These are phyloP conservation scores for Colletotrichum tanaceti DNA, from an alignment of 2,329 filamentous ascomycete genomes.

Conservation along the genomic window DNA sequence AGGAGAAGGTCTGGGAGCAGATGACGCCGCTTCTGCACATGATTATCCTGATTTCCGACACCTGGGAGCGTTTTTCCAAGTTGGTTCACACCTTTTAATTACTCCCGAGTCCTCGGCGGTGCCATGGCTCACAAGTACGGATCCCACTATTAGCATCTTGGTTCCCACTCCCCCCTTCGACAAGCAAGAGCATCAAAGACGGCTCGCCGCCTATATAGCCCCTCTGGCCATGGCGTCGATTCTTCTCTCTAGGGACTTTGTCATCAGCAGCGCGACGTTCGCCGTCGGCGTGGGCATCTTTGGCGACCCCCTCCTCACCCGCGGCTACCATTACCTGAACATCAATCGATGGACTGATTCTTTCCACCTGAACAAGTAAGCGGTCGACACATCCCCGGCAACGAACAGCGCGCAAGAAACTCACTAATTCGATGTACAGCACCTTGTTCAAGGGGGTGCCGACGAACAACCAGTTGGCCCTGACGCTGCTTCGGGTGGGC, in stretches of 20 bases:
- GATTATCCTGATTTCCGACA: constrained; percentile 43
- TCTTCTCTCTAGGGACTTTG: constrained; percentile 57
- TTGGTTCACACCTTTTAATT: too few species aligned
- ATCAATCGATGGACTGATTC: neutral
- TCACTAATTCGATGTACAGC: constrained; percentile 51
- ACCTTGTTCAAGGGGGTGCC: constrained; percentile 75
- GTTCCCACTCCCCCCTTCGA: constrained; percentile 43
- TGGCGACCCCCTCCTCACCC: constrained; percentile 69
- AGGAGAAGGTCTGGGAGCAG: constrained; percentile 31
- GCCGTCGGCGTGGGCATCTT: constrained; percentile 72
- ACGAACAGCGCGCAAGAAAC: rapidly evolving
- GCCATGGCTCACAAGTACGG: neutral
- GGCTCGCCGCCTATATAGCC: neutral
- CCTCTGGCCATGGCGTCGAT: neutral
- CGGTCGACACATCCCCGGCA: too few species aligned
- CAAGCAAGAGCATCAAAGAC: neutral
- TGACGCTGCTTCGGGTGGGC: constrained; percentile 74
- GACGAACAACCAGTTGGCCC: constrained; percentile 75
- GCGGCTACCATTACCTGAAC: constrained; percentile 47
- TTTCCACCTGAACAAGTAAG: constrained; percentile 22
- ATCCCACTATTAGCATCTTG: constrained; percentile 12
- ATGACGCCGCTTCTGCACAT: constrained; percentile 39
- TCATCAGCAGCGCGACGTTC: constrained; percentile 67
- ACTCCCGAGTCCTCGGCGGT: too few species aligned
- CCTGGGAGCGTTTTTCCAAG: constrained; percentile 45